Evolutionary conservation across 371 early-diverging fungal species (phyloP).

Genomic region (Nematocida ausubeli): DNA sequence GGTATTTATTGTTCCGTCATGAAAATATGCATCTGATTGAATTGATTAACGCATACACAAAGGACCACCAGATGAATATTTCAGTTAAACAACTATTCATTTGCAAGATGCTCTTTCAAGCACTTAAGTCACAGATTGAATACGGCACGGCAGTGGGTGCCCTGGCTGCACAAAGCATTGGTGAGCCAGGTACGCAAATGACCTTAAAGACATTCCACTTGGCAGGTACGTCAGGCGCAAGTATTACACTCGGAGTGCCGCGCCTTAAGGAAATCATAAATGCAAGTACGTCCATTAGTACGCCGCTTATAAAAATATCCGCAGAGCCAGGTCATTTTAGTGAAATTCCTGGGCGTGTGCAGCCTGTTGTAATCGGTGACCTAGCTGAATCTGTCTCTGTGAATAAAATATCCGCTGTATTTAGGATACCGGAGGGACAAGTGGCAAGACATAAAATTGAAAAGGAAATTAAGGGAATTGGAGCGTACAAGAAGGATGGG

Average conservation of each 20-base stretch:
- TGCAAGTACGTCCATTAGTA: conserved; percentile 74
- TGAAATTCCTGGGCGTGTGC: neutral
- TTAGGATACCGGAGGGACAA: neutral
- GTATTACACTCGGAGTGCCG: conserved; percentile 96
- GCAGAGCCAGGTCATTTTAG: neutral
- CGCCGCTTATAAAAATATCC: conserved; percentile 79
- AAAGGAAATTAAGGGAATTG: conserved; percentile 15
- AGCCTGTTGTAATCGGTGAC: conserved; percentile 23
- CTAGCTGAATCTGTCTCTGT: conserved; percentile 23
- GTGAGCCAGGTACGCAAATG: conserved; percentile 99
- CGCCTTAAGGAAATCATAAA: conserved; percentile 89
- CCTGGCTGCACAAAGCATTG: conserved; percentile 92
- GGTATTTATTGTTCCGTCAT: neutral
- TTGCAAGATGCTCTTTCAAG: conserved; percentile 16
- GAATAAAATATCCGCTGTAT: conserved; percentile 18
- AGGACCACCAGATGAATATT: neutral
- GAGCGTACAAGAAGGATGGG: neutral
- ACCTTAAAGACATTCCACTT: conserved; percentile 99
- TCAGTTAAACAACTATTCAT: conserved; percentile 18
- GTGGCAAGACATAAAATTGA: conserved; percentile 1
- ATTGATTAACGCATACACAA: neutral
- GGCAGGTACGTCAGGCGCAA: conserved; percentile 97
- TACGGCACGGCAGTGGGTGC: conserved; percentile 81
- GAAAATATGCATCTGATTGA: neutral
- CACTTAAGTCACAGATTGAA: conserved; percentile 71